These are phyloP conservation scores for Solioccasus polychromus DNA, from an alignment of 768 basidiomycete genomes.

Conservation along the genomic window DNA sequence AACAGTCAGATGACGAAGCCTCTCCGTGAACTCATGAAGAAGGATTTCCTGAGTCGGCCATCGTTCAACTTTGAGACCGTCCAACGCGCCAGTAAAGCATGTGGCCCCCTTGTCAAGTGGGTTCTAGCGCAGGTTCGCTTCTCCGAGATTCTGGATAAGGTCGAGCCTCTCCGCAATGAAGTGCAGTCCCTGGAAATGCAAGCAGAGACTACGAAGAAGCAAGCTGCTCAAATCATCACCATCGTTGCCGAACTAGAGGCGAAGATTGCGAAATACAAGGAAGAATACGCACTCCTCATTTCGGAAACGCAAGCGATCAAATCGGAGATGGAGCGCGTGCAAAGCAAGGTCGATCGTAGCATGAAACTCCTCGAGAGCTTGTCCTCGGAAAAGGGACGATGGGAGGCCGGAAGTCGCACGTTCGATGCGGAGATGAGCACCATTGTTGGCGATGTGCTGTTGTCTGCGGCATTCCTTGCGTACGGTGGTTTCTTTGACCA, in stretches of 20 bases:
- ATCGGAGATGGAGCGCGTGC: slow-evolving; percentile 95
- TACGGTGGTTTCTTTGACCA: slow-evolving; percentile 99
- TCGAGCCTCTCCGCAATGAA: slow-evolving; percentile 94
- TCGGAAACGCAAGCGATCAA: slow-evolving; percentile 98
- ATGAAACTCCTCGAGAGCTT: slow-evolving; percentile 93
- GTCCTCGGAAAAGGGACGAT: slow-evolving; percentile 90
- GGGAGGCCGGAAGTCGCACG: slow-evolving; percentile 92
- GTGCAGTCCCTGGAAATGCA: slow-evolving; percentile 90
- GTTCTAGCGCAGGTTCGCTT: slow-evolving; percentile 94
- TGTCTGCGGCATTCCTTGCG: slow-evolving; percentile 94
- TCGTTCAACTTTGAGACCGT: slow-evolving; percentile 95
- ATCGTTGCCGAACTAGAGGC: slow-evolving; percentile 92
- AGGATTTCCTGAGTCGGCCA: slow-evolving; percentile 86
- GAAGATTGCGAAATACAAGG: slow-evolving; percentile 92
- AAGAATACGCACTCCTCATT: slow-evolving; percentile 95
- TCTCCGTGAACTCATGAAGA: slow-evolving; percentile 88
- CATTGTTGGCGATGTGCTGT: slow-evolving; percentile 92
- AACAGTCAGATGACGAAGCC: slow-evolving; percentile 83
- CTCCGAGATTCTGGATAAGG: slow-evolving; percentile 95
- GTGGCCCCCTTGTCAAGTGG: slow-evolving; percentile 98
- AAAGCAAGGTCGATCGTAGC: slow-evolving; percentile 94
- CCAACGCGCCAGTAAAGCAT: slow-evolving; percentile 92
- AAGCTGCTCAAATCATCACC: slow-evolving; percentile 82
- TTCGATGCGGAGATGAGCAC: slow-evolving; percentile 99
- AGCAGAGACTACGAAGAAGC: slow-evolving; percentile 93